These are phyloP conservation scores for Fomitiporia mediterranea DNA, from an alignment of 1,284 basidiomycete genomes.

Conservation along the genomic window DNA sequence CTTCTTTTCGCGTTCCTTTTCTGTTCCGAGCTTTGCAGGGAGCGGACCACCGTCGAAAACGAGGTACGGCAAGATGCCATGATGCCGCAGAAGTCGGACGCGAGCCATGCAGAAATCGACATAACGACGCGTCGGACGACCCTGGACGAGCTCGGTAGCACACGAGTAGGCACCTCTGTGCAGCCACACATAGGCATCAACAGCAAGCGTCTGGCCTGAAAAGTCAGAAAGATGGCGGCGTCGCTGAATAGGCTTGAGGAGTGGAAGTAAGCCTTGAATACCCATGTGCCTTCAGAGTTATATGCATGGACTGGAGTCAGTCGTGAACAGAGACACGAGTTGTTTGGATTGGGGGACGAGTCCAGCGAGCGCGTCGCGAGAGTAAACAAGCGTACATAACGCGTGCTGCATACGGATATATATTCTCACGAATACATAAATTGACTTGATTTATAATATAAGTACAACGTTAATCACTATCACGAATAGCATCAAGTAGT, in stretches of 20 bases:
- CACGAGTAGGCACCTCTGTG: conserved; percentile 92
- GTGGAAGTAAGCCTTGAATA: conserved; percentile 88
- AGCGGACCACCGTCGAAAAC: conserved; percentile 97
- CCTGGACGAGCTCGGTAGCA: conserved; percentile 86
- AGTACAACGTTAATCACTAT: neutral
- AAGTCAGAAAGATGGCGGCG: conserved; percentile 78
- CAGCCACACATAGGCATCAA: conserved; percentile 97
- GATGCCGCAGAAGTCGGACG: conserved; percentile 80
- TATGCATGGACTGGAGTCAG: no score
- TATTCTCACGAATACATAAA: neutral
- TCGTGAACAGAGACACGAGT: neutral
- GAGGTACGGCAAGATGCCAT: conserved; percentile 84
- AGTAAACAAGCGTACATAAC: neutral
- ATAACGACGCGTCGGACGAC: conserved; percentile 81
- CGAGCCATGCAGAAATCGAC: conserved; percentile 95
- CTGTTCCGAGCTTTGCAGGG: conserved; percentile 91
- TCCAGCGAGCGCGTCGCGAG: neutral
- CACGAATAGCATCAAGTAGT: conserved; percentile 50
- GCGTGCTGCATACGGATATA: neutral
- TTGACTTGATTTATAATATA: neutral
- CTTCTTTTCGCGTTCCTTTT: conserved; percentile 72
- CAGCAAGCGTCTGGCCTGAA: conserved; percentile 73
- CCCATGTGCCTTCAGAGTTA: conserved; percentile 55
- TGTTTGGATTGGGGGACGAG: neutral
- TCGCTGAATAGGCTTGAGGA: conserved; percentile 87